Evolutionary conservation across 2,329 filamentous ascomycete genomes (phyloP).

Genomic region (Periconia macrospinosa): DNA sequence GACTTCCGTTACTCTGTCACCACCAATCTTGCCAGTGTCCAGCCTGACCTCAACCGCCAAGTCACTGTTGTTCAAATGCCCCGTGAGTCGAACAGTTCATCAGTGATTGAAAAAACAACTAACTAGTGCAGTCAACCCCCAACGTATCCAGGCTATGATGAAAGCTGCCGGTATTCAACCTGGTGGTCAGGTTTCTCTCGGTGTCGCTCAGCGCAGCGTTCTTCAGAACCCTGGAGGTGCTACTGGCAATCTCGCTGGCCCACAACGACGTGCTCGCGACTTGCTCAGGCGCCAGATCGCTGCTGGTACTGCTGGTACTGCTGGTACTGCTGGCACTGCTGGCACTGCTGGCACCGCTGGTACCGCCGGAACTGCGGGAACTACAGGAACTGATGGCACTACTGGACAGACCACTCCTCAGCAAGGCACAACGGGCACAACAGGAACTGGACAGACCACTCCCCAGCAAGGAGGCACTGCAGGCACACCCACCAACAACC

Average conservation of each 20-base stretch:
- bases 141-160: conserved; percentile 41
- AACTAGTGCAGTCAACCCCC: conserved; percentile 34
- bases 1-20: conserved; percentile 40
- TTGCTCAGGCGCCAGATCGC: conserved; percentile 30
- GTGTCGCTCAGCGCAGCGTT: conserved; percentile 40
- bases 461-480: too few species aligned
- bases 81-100: conserved; percentile 21
- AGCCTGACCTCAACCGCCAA: conserved; percentile 36
- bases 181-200: conserved; percentile 35
- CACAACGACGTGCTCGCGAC: conserved; percentile 22
- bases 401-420: conserved; percentile 3
- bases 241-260: conserved; percentile 28
- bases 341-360: background rate
- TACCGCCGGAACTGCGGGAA: background rate
- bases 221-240: conserved; percentile 42
- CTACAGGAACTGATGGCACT: background rate
- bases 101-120: conserved; percentile 3
- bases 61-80: conserved; percentile 42
- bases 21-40: conserved; percentile 38
- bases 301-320: background rate
- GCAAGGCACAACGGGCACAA: background rate
- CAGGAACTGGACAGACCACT: background rate
- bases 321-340: background rate
- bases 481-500: conserved; percentile 27
- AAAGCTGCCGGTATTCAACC: conserved; percentile 33